Conservation (phyloP, 345 rosid genomes). For the Aurinia saxatilis region DNA sequence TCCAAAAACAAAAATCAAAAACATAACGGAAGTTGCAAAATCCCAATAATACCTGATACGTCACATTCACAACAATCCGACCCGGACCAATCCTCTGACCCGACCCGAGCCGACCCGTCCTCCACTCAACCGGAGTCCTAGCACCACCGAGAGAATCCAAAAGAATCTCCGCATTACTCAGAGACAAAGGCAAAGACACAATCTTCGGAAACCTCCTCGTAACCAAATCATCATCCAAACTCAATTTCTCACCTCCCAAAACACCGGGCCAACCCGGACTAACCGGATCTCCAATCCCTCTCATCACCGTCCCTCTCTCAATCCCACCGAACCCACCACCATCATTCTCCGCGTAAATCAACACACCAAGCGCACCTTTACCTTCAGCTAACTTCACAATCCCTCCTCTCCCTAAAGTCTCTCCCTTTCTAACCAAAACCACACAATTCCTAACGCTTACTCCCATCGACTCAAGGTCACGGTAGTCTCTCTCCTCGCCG, state of each 20-base stretch:
- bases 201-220: conserved; percentile 57
- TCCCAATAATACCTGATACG: conserved; percentile 49
- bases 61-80: conserved; percentile 56
- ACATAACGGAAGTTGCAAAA: conserved; percentile 5
- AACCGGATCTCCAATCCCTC: conserved; percentile 87
- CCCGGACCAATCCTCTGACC: conserved; percentile 65
- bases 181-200: conserved; percentile 74
- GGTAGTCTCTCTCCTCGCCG: conserved; percentile 74
- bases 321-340: conserved; percentile 50
- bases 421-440: conserved; percentile 61
- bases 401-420: conserved; percentile 48
- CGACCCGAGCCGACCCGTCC: conserved; percentile 31
- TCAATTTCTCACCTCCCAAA: conserved; percentile 63
- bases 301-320: conserved; percentile 94
- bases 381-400: conserved; percentile 57
- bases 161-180: conserved; percentile 55
- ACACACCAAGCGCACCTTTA: conserved; percentile 70
- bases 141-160: conserved; percentile 58
- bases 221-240: conserved; percentile 49
- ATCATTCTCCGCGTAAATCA: conserved; percentile 58
- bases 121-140: conserved; percentile 54
- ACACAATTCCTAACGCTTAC: conserved; percentile 56
- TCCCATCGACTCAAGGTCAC: conserved; percentile 46
- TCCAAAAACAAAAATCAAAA: neutral
- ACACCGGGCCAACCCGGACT: conserved; percentile 89